Evolutionary conservation across 345 rosid genomes (phyloP).

Genomic region (Dimocarpus longan): DNA sequence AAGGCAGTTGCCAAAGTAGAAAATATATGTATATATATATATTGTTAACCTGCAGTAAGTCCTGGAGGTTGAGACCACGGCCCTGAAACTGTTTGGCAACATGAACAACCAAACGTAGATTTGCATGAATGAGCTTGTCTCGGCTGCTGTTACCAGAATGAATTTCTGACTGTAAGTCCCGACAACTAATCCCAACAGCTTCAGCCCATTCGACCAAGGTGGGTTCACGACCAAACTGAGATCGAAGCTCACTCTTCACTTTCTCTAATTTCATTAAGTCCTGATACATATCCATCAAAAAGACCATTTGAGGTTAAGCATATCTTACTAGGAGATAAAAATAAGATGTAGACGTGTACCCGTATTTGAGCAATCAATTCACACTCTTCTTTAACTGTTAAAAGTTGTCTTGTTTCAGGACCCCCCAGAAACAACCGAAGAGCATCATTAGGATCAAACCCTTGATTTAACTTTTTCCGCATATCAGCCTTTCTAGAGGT

Average conservation of each 20-base stretch:
- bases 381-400: conserved; percentile 74
- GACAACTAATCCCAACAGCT: conserved; percentile 60
- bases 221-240: conserved; percentile 77
- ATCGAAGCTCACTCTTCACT: conserved; percentile 63
- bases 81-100: conserved; percentile 79
- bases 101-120: conserved; percentile 83
- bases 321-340: not conserved
- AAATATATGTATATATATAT: not conserved
- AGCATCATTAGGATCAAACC: conserved; percentile 62
- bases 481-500: conserved; percentile 37
- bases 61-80: conserved; percentile 81
- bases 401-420: conserved; percentile 75
- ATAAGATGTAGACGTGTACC: conserved; percentile 40
- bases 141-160: conserved; percentile 61
- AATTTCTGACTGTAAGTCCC: conserved; percentile 62
- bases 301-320: conserved; percentile 20
- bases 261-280: conserved; percentile 59
- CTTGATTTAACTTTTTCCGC: conserved; percentile 47
- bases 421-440: conserved; percentile 77
- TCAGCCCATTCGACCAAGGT: conserved; percentile 80
- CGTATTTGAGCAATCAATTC: conserved; percentile 68
- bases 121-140: conserved; percentile 70
- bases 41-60: conserved; percentile 69
- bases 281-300: conserved; percentile 44
- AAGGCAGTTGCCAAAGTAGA: not conserved